Conservation (phyloP, 2,329 filamentous ascomycete genomes). For the Calonectria multiphialidica region DNA sequence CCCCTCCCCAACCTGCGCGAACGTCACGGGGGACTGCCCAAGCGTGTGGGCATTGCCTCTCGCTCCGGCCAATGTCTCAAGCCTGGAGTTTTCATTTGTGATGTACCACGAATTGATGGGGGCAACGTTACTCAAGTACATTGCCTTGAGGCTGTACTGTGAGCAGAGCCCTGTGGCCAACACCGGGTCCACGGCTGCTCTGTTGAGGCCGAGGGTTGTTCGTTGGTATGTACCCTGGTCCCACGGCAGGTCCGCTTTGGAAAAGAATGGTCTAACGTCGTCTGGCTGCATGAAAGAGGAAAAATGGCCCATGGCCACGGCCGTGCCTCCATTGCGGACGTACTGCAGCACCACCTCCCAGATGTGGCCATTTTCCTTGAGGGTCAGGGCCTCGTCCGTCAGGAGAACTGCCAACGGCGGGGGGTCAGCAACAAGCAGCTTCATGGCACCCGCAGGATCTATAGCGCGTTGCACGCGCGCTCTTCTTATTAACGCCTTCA, state of each 20-base stretch:
- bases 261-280: neutral
- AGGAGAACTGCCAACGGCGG: constrained; percentile 26
- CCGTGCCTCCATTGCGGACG: constrained; percentile 27
- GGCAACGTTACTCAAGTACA: constrained; percentile 40
- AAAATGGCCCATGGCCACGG: constrained; percentile 36
- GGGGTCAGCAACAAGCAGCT: neutral
- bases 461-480: constrained; percentile 13
- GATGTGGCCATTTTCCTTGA: neutral
- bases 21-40: constrained; percentile 37
- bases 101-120: constrained; percentile 40
- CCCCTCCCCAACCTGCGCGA: constrained; percentile 43
- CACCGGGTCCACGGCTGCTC: constrained; percentile 19
- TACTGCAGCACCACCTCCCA: constrained; percentile 32
- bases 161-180: constrained; percentile 28
- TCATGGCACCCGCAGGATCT: neutral
- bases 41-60: constrained; percentile 1
- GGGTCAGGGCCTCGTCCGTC: constrained; percentile 28
- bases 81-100: constrained; percentile 10
- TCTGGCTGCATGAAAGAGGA: constrained; percentile 3
- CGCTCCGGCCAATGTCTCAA: constrained; percentile 15
- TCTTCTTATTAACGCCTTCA: neutral
- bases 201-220: constrained; percentile 39
- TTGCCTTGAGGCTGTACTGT: constrained; percentile 43
- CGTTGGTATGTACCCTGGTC: constrained; percentile 33
- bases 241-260: constrained; percentile 39